Base-by-base conservation (phyloP, 164 flowering plant species). In the Annona cherimola region DNA sequence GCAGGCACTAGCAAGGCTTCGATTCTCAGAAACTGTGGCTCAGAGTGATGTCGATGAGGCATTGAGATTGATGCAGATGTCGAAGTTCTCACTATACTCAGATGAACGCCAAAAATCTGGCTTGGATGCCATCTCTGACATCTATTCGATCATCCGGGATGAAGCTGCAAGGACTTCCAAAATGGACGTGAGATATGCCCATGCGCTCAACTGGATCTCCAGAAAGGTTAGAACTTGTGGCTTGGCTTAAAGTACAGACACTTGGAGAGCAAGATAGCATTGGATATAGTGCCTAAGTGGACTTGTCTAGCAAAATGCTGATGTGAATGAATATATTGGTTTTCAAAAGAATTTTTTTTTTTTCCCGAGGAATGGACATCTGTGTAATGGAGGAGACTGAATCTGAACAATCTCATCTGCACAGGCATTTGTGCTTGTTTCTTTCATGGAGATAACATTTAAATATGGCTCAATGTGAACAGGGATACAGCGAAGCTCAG, bases 21-120 rank as follows among this genome's bases (percentile, higher is more conserved):
- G 99, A n/a, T 93, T 93, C 69, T 84, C 98, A 8, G 91, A 90
- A 45, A 80, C 86, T 42, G 94, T 96, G 65, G 93, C 90, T 67
- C 99, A 96, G 84, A 96, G 99, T 79, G 99, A 96, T 80, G 97
- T 96, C 72, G 99, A 96, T 73, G 99, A 96, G 77, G 97, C 99
- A 16, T 85, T 96, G 46, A 86, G 99, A 80, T 75, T 93, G 78
- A 96, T 96, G 97, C 98, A 93, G 79, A 96, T 96, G 99, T 96
- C 99, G 61, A 96, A 96, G 73, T 93, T 92, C 80, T 96, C 98
- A 35, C 79, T 96, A 74, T 93, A 96, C 77, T 89, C 98, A 1
- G 99, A 93, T 71, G 99, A 96, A 43, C 90, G 95, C 26, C 94
- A 86, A 79, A 88, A 71, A 80, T 86, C 98, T 75, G 98, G 99